These are phyloP conservation scores for Conticribra guillardii DNA, from an alignment of 108 stramenopile genomes.

Conservation along the genomic window DNA sequence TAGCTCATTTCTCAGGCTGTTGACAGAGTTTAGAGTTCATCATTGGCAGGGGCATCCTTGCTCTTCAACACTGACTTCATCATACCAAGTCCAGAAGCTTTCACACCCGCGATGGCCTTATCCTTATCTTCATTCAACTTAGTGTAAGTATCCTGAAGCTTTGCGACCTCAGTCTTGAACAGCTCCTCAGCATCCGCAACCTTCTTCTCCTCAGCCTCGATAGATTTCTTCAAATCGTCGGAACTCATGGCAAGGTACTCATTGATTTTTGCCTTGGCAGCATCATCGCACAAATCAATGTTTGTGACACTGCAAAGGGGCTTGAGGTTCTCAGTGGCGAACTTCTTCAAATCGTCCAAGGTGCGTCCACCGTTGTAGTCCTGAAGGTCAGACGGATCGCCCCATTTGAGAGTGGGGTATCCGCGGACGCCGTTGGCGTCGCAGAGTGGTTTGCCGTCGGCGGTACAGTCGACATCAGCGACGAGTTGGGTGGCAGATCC, in stretches of 20 bases:
- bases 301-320: constrained; percentile 57
- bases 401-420: constrained; percentile 85
- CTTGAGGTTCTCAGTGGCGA: constrained; percentile 73
- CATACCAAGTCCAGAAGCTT: constrained; percentile 79
- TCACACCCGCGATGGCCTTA: constrained; percentile 63
- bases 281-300: constrained; percentile 68
- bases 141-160: constrained; percentile 71
- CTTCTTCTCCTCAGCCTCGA: constrained; percentile 58
- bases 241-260: constrained; percentile 50
- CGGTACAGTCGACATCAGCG: constrained; percentile 90
- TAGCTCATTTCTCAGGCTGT: too few species aligned
- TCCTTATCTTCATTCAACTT: constrained; percentile 66
- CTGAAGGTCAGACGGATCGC: constrained; percentile 61
- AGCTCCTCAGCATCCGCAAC: constrained; percentile 58
- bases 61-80: constrained; percentile 85
- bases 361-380: constrained; percentile 82
- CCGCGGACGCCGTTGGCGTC: constrained; percentile 68
- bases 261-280: constrained; percentile 62
- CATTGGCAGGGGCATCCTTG: constrained; percentile 53
- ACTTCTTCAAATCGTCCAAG: constrained; percentile 67
- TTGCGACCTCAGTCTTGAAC: constrained; percentile 64
- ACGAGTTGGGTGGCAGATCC: constrained; percentile 58
- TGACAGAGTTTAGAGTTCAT: constrained; percentile 82
- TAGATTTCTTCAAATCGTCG: constrained; percentile 54
- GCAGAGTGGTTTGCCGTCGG: constrained; percentile 74